Conservation (phyloP, 2,329 filamentous ascomycete genomes). For the Hymenoscyphus scutula region DNA sequence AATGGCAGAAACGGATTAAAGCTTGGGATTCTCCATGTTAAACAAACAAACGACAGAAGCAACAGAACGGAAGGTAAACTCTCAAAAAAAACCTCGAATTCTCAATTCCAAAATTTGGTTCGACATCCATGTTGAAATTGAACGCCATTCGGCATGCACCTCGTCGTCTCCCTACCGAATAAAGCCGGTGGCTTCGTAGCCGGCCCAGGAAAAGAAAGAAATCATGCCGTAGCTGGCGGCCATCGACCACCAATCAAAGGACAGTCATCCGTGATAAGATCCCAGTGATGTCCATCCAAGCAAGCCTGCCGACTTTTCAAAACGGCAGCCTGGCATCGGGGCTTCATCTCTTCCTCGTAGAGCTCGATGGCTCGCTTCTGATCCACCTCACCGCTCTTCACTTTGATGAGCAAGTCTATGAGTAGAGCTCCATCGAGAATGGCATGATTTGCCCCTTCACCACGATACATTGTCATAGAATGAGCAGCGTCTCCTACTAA, state of each 20-base stretch:
- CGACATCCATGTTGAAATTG: neutral
- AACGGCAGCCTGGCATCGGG: slow-evolving; percentile 46
- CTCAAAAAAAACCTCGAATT: too few relatives aligned
- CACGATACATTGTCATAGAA: slow-evolving; percentile 44
- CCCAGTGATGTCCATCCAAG: slow-evolving; percentile 53
- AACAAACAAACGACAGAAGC: too few relatives aligned
- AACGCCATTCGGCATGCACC: neutral
- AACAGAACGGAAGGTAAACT: too few relatives aligned
- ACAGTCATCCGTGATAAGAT: slow-evolving; percentile 41
- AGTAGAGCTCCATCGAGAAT: slow-evolving; percentile 52
- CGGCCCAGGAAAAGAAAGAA: neutral
- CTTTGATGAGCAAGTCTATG: slow-evolving; percentile 33
- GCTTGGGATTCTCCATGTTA: too few relatives aligned
- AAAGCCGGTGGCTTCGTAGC: neutral
- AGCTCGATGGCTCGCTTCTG: slow-evolving; percentile 41
- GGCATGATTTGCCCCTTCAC: slow-evolving; percentile 57
- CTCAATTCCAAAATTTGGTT: neutral
- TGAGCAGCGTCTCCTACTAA: slow-evolving; percentile 37
- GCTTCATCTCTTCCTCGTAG: slow-evolving; percentile 47
- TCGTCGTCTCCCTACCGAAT: neutral
- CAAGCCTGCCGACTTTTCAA: slow-evolving; percentile 52
- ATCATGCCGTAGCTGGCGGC: slow-evolving; percentile 12
- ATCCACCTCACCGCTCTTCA: slow-evolving; percentile 13
- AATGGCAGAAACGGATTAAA: too few relatives aligned
- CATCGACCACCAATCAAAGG: slow-evolving; percentile 40